Evolutionary conservation across 352 stramenopile genomes (phyloP), one percentile per base, ranked within the genome.

Genomic region (Phytophthora vignae): DNA sequence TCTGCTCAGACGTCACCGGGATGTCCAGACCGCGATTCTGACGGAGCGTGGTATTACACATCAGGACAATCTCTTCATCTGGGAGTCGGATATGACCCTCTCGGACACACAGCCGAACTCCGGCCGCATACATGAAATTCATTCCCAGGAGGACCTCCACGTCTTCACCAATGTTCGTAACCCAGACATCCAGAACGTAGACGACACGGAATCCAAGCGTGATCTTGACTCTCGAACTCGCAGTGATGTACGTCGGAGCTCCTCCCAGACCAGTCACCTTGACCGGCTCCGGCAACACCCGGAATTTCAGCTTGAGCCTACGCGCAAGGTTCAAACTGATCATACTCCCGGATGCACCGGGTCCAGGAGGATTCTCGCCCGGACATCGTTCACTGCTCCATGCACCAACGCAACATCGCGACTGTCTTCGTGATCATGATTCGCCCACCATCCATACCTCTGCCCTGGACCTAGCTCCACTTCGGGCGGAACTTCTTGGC

Each of bases 81-180:
- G 56, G 56, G 0, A 62, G 21, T 22, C 40, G 19, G 4, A 42
- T 40, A 7, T 54, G 2, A 3, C 40, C 40, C 31, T 54, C 49
- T 4, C 42, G 42, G 0, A 55, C 38, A 5, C 53, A 56, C 1
- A 74, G 27, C 5, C 64, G 55, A 0, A 82, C 71, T 12, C 71
- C 71, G 9, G 67, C 48, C 1, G 44, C 15, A 12, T 62, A n/a
- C 64, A 79, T 80, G 57, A 78, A 82, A 22, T 82, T 56, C 58
- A 77, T 71, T 0, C 74, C 70, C 0, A 82, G 54, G 0, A 82
- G 48, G 12, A 57, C 70, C 1, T 79, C 63, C 15, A 79, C 55
- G 0, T 67, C 75, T 2, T 73, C 49, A 2, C 67, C 71, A 8
- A 82, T 60, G 44, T 79, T 79, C 0, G 15, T 67, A 0, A 60